Base-by-base conservation (phyloP, 108 stramenopile genomes). In the Nitzschia sp. region DNA sequence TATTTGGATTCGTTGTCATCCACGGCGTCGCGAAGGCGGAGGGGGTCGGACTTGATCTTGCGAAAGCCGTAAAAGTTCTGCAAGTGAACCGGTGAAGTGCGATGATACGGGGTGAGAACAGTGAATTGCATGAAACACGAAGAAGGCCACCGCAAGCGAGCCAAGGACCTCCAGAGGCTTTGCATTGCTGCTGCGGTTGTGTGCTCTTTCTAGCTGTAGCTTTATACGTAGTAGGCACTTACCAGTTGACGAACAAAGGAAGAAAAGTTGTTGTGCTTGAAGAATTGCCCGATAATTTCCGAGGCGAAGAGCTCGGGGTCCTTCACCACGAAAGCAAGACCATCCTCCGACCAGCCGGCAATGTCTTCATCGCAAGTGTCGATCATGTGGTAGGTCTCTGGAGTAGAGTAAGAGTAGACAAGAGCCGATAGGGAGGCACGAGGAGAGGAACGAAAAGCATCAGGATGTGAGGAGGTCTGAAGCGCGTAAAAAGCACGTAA, bases 191-290 rank as follows among this genome's bases (percentile, higher is more conserved):
- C n/a, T n/a, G n/a, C n/a, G n/a, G n/a, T n/a, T n/a, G n/a, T n/a
- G n/a, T n/a, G n/a, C n/a, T n/a, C n/a, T n/a, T n/a, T n/a, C n/a
- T n/a, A n/a, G n/a, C n/a, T n/a, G n/a, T n/a, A n/a, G n/a, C n/a
- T n/a, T n/a, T n/a, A n/a, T n/a, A n/a, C n/a, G n/a, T n/a, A n/a
- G n/a, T n/a, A n/a, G 29, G 23, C 2, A 61, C 60, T 38, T 45
- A 61, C 60, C 48, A 97, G 81, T 61, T 97, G 97, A 0, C 97
- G 89, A 15, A 97, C 95, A 65, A 97, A 97, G 31, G 82, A 85
- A 15, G 78, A 73, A 72, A 93, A 96, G 85, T 97, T 96, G 63
- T 86, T 91, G 80, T 97, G 96, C 79, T 97, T 97, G 90, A 97
- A 97, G 55, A 82, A 97, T 44, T 91, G 82, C 17, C 60, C 60